Base-by-base conservation (phyloP, 148 eudicot genomes). In the Rhododendron kiyosumense region DNA sequence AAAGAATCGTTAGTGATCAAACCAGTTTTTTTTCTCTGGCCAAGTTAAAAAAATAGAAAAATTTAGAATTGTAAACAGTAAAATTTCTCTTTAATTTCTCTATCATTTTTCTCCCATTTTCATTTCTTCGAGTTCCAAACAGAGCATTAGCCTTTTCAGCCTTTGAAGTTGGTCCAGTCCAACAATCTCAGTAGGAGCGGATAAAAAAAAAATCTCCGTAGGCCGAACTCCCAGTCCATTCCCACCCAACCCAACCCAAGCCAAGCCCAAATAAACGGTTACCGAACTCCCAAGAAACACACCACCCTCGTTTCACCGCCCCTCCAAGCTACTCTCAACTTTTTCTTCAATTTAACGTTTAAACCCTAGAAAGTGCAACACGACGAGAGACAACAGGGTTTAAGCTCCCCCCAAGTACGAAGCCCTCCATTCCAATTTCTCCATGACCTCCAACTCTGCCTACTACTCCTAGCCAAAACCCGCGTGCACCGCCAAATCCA, bases 181-280 rank as follows among this genome's bases (percentile, higher is more conserved):
- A 17, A 54, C 17, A 17, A 41, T 41, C 45, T 41, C 8, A 18
- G 73, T 65, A 26, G 4, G 73, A n/a, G n/a, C n/a, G n/a, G n/a
- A n/a, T n/a, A n/a, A n/a, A n/a, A n/a, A n/a, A n/a, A n/a, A n/a
- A 17, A 41, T 41, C 45, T 41, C 8, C 5, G 73, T 65, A 26
- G 4, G 73, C 45, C 30, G 0, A 8, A n/a, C n/a, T 20, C 7
- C 26, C 30, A 65, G 73, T 24, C 30, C 30, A 26, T 65, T 30
- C 78, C 22, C 0, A 0, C 43, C 45, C 45, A 15, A 52, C 54
- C 54, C 54, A 87, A 0, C 43, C 45, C 45, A 15, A 52, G 15
- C 54, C 54, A 86, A 88, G 83, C 83, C 83, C 67, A 81, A 34
- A 57, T 17, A 24, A 32, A 57, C 46, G 45, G 80, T 82, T 3